Evolutionary conservation across 2,329 filamentous ascomycete species (phyloP), one percentile per base, ranked within the genome.

Genomic region (Paecilomyces dactylethromorphus): DNA sequence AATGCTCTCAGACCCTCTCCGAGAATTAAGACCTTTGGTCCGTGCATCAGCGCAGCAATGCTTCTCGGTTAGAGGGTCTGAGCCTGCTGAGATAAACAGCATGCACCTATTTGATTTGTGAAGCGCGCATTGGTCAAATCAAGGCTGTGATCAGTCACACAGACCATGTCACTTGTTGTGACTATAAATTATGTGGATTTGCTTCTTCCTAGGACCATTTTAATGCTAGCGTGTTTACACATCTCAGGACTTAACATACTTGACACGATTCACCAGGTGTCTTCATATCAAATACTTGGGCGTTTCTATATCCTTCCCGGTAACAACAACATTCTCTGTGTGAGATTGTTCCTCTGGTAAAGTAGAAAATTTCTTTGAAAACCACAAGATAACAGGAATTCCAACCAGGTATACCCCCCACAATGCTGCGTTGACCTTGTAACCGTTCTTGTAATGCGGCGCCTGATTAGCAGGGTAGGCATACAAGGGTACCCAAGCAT

Each of bases 371-470:
- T 24, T 49, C 15, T 39, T 56, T 2, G 59, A 58, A 49, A 60
- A 60, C 59, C 59, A 60, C 11, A 60, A n/a, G 26, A 60, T 58
- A 18, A 60, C 45, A 5, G 59, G 59, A 24, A 60, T 60, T 32
- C 59, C 59, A 49, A 60, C 26, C 21, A 60, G 49, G 13, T 58
- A 60, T 49, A 60, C 31, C 13, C 59, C 59, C 59, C 59, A 60
- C 4, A 60, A 22, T 4, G 59, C 59, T 31, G 59, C 59, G 45
- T 60, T 60, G 45, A 60, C 56, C 18, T 60, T 60, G 59, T 60
- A 60, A 2, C 59, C 59, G 22, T 33, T 56, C 53, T 54, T 58
- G 49, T 60, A 60, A 21, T 58, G n/a, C 3, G 59, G 59, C 10
- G 59, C 59, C n/a, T 60, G 39, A 0, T 35, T 26, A 7, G 59